Evolutionary conservation across 768 basidiomycete genomes (phyloP).

Genomic region (Leccinum sublutescens): DNA sequence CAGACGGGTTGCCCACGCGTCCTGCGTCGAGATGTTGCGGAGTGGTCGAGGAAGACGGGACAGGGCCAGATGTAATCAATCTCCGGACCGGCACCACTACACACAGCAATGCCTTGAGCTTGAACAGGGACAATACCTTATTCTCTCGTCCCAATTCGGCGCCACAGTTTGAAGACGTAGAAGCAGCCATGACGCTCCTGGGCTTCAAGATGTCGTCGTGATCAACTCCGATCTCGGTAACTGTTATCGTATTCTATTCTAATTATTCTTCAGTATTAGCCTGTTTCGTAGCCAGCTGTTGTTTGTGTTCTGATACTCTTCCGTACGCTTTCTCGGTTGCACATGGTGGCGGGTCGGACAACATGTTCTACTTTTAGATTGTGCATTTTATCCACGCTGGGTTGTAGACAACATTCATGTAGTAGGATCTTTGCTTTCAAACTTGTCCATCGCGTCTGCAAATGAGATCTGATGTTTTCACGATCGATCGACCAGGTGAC

Average conservation of each 20-base stretch:
- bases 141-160: conserved; percentile 2
- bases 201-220: conserved; percentile 30
- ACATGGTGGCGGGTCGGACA: not conserved
- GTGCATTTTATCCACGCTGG: not conserved
- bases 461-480: not conserved
- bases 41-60: conserved; percentile 11
- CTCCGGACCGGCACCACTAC: conserved; percentile 11
- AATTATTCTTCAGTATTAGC: conserved; percentile 33
- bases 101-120: not conserved
- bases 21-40: conserved; percentile 4
- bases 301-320: conserved; percentile 11
- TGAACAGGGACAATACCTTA: not conserved
- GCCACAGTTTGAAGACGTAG: conserved; percentile 33
- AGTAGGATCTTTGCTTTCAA: not conserved
- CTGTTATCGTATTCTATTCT: conserved; percentile 16
- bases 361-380: not conserved
- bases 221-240: not conserved
- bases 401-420: not conserved
- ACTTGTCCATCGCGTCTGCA: not conserved
- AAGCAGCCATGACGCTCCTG: conserved; percentile 37
- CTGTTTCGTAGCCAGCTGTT: conserved; percentile 1
- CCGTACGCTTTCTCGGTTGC: not conserved
- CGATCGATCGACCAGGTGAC: not conserved
- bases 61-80: conserved; percentile 18
- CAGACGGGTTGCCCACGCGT: conserved; percentile 10